A percentile compares a stretch with the other conserved stretches of the same genome.
Evolutionary conservation across 2,329 filamentous ascomycete genomes (phyloP).

Genomic region (Acrocalymma vagum): DNA sequence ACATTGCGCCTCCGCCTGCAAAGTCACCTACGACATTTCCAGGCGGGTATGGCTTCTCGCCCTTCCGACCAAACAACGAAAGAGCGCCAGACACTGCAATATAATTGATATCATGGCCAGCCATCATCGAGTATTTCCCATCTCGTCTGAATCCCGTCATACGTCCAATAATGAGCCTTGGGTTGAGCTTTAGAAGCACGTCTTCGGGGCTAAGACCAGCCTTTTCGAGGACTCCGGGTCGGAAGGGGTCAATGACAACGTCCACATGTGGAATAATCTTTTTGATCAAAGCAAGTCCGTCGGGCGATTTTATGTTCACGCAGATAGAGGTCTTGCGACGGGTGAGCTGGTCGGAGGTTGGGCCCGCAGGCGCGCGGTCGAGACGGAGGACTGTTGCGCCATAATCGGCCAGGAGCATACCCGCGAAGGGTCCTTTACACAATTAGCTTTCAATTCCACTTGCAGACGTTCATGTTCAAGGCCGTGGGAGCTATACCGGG

Average conservation of each 20-base stretch:
- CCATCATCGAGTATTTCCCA: constrained; percentile 86
- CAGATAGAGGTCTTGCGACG: constrained; percentile 83
- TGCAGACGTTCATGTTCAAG: too few species aligned
- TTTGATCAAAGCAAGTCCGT: constrained; percentile 72
- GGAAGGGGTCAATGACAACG: constrained; percentile 91
- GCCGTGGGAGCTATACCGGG: constrained; percentile 57
- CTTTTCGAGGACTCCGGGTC: constrained; percentile 88
- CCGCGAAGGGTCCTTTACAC: constrained; percentile 90
- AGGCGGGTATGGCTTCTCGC: constrained; percentile 78
- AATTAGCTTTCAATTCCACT: too few species aligned
- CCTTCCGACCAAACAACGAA: constrained; percentile 74
- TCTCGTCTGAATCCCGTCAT: constrained; percentile 92
- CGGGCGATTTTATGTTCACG: constrained; percentile 76
- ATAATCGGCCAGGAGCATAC: constrained; percentile 82
- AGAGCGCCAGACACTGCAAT: constrained; percentile 86
- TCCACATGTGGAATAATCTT: constrained; percentile 71
- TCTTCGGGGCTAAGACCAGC: constrained; percentile 77
- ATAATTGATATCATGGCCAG: constrained; percentile 96
- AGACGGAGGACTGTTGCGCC: constrained; percentile 88
- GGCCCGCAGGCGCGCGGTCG: constrained; percentile 68
- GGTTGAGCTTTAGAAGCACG: constrained; percentile 72
- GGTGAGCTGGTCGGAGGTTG: constrained; percentile 76
- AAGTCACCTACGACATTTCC: constrained; percentile 90
- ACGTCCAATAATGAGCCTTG: constrained; percentile 79
- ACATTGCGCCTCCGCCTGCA: constrained; percentile 83